These are phyloP conservation scores for Scleroderma citrinum DNA, from an alignment of 768 basidiomycete species.

Conservation along the genomic window DNA sequence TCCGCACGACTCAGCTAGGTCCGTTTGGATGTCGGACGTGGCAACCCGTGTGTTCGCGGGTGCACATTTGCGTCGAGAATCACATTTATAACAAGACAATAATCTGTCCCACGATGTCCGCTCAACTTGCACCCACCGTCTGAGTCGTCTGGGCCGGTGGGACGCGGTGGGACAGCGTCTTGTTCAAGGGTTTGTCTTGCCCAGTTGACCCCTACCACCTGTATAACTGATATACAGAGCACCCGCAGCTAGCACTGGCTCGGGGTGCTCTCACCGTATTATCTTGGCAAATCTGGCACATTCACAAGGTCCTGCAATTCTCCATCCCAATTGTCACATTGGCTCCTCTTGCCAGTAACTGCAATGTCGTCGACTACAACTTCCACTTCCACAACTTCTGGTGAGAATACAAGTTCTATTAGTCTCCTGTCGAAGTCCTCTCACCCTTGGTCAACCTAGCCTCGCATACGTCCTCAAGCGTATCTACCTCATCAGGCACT, in stretches of 20 bases:
- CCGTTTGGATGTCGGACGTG: no score
- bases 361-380: not conserved
- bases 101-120: not conserved
- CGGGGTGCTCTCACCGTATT: not conserved
- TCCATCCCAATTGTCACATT: not conserved
- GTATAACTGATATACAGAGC: not conserved
- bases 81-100: not conserved
- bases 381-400: not conserved
- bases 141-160: not conserved
- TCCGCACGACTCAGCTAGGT: no score
- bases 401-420: not conserved
- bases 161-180: not conserved
- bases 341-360: not conserved
- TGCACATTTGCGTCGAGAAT: not conserved
- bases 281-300: not conserved
- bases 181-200: not conserved
- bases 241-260: not conserved
- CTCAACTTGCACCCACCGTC: not conserved
- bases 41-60: no score
- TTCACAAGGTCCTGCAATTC: not conserved
- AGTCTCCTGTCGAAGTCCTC: not conserved
- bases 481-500: constrained; percentile 2
- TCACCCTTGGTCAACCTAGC: not conserved
- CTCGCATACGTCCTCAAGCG: constrained; percentile 6
- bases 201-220: not conserved